Evolutionary conservation across 108 stramenopile species (phyloP).

Genomic region (Nitzschia sp.): DNA sequence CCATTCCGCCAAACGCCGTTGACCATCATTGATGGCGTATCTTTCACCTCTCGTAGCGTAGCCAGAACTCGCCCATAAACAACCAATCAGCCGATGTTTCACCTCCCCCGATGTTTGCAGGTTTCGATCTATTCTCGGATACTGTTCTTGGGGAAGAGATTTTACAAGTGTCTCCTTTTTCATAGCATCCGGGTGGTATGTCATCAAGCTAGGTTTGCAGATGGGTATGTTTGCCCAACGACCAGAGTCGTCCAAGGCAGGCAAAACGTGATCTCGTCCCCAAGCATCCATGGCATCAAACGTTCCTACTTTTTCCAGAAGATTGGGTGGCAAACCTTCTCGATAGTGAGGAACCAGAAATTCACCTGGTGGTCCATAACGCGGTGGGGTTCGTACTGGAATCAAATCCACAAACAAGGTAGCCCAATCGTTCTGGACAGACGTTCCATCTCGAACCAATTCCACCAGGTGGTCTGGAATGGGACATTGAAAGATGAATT

Average conservation of each 20-base stretch:
- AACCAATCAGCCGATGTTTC: slow-evolving; percentile 65
- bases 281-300: slow-evolving; percentile 57
- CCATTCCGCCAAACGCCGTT: slow-evolving; percentile 81
- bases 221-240: slow-evolving; percentile 88
- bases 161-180: background rate
- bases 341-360: slow-evolving; percentile 61
- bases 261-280: slow-evolving; percentile 70
- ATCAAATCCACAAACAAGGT: slow-evolving; percentile 73
- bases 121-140: no score
- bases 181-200: slow-evolving; percentile 28
- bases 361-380: slow-evolving; percentile 61
- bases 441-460: slow-evolving; percentile 44
- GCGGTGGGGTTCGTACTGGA: slow-evolving; percentile 81
- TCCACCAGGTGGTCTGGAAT: slow-evolving; percentile 57
- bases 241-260: slow-evolving; percentile 73
- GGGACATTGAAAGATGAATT: slow-evolving; percentile 77
- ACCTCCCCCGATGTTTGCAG: slow-evolving; percentile 13
- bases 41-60: slow-evolving; percentile 73
- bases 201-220: slow-evolving; percentile 57
- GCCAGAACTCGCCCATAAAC: slow-evolving; percentile 79
- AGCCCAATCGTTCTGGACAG: slow-evolving; percentile 62
- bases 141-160: no score
- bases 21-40: slow-evolving; percentile 69
- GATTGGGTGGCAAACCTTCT: background rate
- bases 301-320: background rate